A percentile compares a stretch with the other conserved stretches of the same genome.
Conservation (phyloP, 352 stramenopile genomes). For the Pythium guiyangense region DNA sequence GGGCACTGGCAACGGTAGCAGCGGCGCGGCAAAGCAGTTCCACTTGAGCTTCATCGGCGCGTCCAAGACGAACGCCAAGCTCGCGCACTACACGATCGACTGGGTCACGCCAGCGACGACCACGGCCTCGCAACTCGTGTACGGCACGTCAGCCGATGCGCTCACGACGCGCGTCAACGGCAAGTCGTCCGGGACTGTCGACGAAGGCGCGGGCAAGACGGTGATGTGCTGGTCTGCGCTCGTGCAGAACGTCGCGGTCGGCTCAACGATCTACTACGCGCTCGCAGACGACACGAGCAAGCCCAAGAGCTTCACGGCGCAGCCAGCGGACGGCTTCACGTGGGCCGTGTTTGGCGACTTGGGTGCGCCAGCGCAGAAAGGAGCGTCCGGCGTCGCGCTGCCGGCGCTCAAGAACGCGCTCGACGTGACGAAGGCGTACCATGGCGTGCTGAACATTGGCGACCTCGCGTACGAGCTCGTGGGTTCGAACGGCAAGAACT, state of each 20-base stretch:
- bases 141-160: slow-evolving; percentile 32
- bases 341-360: slow-evolving; percentile 80
- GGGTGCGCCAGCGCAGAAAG: slow-evolving; percentile 42
- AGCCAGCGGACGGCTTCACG: slow-evolving; percentile 31
- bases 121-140: slow-evolving; percentile 33
- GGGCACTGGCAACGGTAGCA: neutral
- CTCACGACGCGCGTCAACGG: slow-evolving; percentile 29
- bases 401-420: slow-evolving; percentile 58
- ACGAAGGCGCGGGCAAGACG: slow-evolving; percentile 24
- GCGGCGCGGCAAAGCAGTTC: slow-evolving; percentile 31
- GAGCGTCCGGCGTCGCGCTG: slow-evolving; percentile 53
- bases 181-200: slow-evolving; percentile 38
- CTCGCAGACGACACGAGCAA: slow-evolving; percentile 21
- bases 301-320: slow-evolving; percentile 46
- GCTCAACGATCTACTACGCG: slow-evolving; percentile 55
- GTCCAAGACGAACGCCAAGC: slow-evolving; percentile 14
- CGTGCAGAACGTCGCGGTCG: slow-evolving; percentile 36
- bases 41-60: slow-evolving; percentile 54
- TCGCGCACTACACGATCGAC: slow-evolving; percentile 61
- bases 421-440: slow-evolving; percentile 26
- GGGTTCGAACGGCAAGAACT: slow-evolving; percentile 51
- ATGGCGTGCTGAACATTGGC: slow-evolving; percentile 67
- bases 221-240: slow-evolving; percentile 62
- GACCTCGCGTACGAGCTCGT: slow-evolving; percentile 72
- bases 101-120: slow-evolving; percentile 45